Conservation (phyloP, 2,329 filamentous ascomycete species). For the Didymellaceae sp. region DNA sequence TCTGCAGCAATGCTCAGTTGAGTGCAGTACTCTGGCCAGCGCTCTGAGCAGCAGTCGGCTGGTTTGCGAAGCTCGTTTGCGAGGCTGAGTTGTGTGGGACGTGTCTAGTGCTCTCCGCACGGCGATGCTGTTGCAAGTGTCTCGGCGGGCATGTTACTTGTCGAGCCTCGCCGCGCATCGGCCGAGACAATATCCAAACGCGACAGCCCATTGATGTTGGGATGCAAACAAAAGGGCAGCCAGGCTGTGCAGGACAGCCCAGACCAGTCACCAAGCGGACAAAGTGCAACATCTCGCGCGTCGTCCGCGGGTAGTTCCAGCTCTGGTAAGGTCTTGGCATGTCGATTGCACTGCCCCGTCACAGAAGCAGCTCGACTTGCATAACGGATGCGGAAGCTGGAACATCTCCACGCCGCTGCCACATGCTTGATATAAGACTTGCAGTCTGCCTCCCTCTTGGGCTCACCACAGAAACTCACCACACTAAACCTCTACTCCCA, state of each 20-base stretch:
- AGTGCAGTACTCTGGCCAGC: no score
- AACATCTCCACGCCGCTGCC: constrained; percentile 17
- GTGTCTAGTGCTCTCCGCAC: constrained; percentile 3
- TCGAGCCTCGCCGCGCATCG: constrained; percentile 21
- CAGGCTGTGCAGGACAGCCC: constrained; percentile 18
- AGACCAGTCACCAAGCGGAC: constrained; percentile 7
- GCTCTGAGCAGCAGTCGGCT: constrained; percentile 17
- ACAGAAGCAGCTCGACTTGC: constrained; percentile 13
- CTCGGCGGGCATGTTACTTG: constrained; percentile 20
- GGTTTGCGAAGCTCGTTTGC: constrained; percentile 30
- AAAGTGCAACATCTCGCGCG: not conserved
- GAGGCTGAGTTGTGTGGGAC: constrained; percentile 35
- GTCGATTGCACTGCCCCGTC: constrained; percentile 20
- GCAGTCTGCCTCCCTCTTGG: constrained; percentile 17
- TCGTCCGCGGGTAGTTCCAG: constrained; percentile 7
- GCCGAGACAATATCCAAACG: constrained; percentile 7
- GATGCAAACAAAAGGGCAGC: constrained; percentile 3
- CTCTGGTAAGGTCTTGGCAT: constrained; percentile 25
- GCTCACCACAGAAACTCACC: constrained; percentile 22
- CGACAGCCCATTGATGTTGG: constrained; percentile 7
- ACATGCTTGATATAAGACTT: constrained; percentile 31
- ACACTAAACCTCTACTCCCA: constrained; percentile 9
- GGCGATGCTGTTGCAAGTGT: constrained; percentile 13
- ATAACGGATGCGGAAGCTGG: constrained; percentile 28
- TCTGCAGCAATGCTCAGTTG: constrained; percentile 4